phyloP scores from a whole-genome alignment of 768 basidiomycete genomes.

The Terana coerulea region DNA sequence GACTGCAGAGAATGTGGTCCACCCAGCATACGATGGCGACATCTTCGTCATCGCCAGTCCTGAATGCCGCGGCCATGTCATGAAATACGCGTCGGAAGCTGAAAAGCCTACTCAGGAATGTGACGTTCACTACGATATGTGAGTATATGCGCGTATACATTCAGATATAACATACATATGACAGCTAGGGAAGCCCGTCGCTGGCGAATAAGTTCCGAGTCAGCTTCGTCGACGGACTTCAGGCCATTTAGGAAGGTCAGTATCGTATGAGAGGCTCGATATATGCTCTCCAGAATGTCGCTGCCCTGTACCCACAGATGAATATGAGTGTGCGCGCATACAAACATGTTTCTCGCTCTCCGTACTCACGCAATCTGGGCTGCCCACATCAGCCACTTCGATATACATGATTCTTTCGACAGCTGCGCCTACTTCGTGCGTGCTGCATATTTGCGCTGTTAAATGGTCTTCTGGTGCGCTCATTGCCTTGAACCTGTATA shows the following conservation, averaged over 20 bases:
- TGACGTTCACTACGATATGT: constrained; percentile 25
- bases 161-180: constrained; percentile 18
- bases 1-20: constrained; percentile 53
- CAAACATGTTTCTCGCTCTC: no score
- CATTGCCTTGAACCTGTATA: no score
- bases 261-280: constrained; percentile 31
- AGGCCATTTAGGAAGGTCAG: constrained; percentile 28
- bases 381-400: no score
- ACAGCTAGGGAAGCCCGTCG: constrained; percentile 3
- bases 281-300: constrained; percentile 30
- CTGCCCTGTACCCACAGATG: constrained; percentile 26
- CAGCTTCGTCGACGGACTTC: constrained; percentile 6
- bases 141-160: constrained; percentile 5
- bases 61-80: constrained; percentile 31
- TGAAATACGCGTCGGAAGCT: constrained; percentile 48
- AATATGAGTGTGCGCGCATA: not conserved
- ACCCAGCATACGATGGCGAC: constrained; percentile 54
- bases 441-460: no score
- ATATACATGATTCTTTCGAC: no score
- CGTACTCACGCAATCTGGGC: no score
- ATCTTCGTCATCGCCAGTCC: constrained; percentile 19
- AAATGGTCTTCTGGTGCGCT: no score
- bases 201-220: no score
- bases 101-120: constrained; percentile 41
- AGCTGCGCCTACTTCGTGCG: no score